Conservation (phyloP, 2,329 filamentous ascomycete genomes). For the Ampelomyces quisqualis region DNA sequence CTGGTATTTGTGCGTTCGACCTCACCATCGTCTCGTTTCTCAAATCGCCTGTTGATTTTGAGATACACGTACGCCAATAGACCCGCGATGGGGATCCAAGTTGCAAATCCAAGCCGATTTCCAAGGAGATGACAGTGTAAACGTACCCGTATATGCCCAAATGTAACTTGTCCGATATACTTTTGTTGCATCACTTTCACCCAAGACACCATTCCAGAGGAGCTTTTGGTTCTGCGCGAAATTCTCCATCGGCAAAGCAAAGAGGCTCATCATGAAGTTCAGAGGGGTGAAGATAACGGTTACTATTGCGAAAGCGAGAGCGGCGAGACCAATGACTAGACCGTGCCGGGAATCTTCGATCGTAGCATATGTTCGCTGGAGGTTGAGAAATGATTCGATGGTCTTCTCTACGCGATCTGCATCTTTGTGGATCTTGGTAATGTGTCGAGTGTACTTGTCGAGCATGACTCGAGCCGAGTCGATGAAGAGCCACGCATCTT, state of each 20-base stretch:
- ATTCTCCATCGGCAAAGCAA: background rate
- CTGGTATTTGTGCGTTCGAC: too few relatives aligned
- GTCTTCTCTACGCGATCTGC: background rate
- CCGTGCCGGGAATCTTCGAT: background rate
- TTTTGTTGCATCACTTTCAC: background rate
- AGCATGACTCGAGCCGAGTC: background rate
- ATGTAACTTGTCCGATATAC: background rate
- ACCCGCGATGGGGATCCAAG: background rate
- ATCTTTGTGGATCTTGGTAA: background rate
- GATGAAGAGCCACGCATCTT: background rate
- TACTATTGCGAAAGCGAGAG: background rate
- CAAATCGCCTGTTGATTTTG: too few relatives aligned
- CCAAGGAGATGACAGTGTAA: background rate
- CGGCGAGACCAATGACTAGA: background rate
- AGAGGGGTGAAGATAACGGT: conserved; percentile 1
- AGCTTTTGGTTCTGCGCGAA: background rate
- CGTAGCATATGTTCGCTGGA: background rate
- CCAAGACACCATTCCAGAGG: background rate
- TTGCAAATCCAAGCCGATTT: background rate
- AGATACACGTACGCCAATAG: background rate
- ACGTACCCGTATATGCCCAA: background rate
- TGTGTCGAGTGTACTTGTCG: background rate
- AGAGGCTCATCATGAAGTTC: background rate
- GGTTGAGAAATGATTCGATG: background rate
- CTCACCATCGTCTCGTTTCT: too few relatives aligned